Base-by-base conservation (phyloP, 2,329 filamentous ascomycete genomes). In the Cadophora sp. region DNA sequence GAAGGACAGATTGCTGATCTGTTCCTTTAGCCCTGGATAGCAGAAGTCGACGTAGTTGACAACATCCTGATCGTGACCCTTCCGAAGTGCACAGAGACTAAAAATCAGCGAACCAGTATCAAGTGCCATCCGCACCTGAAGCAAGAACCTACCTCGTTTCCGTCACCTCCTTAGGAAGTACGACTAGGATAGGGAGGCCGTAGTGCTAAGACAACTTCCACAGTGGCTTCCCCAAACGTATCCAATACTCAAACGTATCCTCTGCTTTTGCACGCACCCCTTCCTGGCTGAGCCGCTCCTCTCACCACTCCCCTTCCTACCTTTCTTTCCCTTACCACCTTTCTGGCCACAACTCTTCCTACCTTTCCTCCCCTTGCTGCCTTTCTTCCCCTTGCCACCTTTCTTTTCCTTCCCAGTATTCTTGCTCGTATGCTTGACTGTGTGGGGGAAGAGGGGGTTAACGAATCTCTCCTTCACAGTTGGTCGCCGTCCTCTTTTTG, bases 381-480 rank as follows among this genome's bases (percentile, higher is more conserved):
- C 5, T 46, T 14, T 61, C 37, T 61, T 48, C 37, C 37, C 37
- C 22, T 61, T 48, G 37, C 27, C 46, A 27, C 58, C 27, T 61
- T 61, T 61, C 37, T 51, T 62, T 50, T 26, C 43, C 60, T 62
- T 62, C 27, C 60, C 19, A 51, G 27, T 50, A 29, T 51, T 37
- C 26, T 62, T 62, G 16, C 26, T 51, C 26, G 27, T 51, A 51
- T 62, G 31, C 40, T 62, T 62, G 24, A 59, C 26, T 37, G 56
- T 59, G 27, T 59, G 56, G 56, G 56, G 56, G 24, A 64, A 64
- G 61, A 64, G 61, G 34, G 56, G 48, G 51, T 64, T 31, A 46
- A 56, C 50, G 26, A n/a, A 64, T 64, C 48, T 64, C 48, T 64
- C 31, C 24, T 56, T 64, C 9, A 56, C 50, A 56, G 48, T 26